A percentile compares a stretch with the other conserved stretches of the same genome.
phyloP scores from a whole-genome alignment of 768 basidiomycete species.

The Leccinellum rugosiceps region DNA sequence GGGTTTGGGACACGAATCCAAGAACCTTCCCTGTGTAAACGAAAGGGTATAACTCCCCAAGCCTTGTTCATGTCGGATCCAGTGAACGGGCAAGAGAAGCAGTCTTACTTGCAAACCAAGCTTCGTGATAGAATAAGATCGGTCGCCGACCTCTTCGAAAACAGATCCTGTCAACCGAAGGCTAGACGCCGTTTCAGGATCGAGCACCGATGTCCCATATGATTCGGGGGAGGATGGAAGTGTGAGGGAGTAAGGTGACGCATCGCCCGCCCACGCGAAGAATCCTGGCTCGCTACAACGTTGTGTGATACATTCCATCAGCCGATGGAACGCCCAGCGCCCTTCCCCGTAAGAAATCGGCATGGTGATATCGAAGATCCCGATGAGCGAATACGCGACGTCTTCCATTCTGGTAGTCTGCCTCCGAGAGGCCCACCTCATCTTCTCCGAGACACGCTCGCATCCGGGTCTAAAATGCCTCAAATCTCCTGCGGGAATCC shows the following conservation, averaged over 20 bases:
- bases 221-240: constrained; percentile 10
- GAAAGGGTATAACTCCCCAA: constrained; percentile 11
- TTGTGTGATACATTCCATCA: constrained; percentile 7
- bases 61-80: constrained; percentile 1
- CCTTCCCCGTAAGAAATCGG: constrained; percentile 16
- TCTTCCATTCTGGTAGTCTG: constrained; percentile 11
- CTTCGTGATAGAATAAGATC: constrained; percentile 15
- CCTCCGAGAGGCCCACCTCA: constrained; percentile 13
- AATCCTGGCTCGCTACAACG: constrained; percentile 10
- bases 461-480: constrained; percentile 11
- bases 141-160: constrained; percentile 14
- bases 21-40: constrained; percentile 9
- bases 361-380: constrained; percentile 15
- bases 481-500: constrained; percentile 4
- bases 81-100: constrained; percentile 8
- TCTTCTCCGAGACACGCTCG: constrained; percentile 10
- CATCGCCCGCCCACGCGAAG: constrained; percentile 16
- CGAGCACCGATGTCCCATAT: constrained; percentile 1
- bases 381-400: constrained; percentile 10
- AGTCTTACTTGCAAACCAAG: constrained; percentile 11
- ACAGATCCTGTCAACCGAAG: constrained; percentile 14
- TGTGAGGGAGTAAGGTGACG: constrained; percentile 5
- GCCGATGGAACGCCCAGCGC: constrained; percentile 11
- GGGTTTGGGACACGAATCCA: constrained; percentile 6
- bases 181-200: not conserved